A percentile compares a stretch with the other conserved stretches of the same genome.
phyloP scores from a whole-genome alignment of 1,284 basidiomycete genomes.

The Malassezia restricta region DNA sequence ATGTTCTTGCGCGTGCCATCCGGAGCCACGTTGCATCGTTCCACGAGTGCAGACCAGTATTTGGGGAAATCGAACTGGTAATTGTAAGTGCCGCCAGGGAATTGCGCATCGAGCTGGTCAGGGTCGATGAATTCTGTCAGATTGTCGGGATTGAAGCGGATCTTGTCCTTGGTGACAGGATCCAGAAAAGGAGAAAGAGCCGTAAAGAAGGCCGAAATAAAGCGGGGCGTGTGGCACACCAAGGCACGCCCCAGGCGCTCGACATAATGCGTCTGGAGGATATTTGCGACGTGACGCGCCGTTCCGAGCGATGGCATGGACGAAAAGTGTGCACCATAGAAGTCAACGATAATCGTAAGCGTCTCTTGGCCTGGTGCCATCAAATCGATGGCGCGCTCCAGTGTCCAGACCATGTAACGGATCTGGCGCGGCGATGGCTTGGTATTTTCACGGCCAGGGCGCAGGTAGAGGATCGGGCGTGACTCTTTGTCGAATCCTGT shows the following conservation, averaged over 20 bases:
- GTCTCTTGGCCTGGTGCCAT: constrained; percentile 32
- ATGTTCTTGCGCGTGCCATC: constrained; percentile 14
- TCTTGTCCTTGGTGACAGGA: constrained; percentile 78
- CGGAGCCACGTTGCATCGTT: constrained; percentile 21
- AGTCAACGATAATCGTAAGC: constrained; percentile 36
- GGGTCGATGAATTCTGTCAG: constrained; percentile 62
- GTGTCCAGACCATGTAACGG: constrained; percentile 35
- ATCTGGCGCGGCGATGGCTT: constrained; percentile 30
- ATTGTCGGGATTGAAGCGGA: constrained; percentile 57
- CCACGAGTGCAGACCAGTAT: constrained; percentile 51
- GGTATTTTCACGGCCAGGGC: constrained; percentile 41
- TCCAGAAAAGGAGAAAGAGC: constrained; percentile 77
- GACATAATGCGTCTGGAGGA: constrained; percentile 80
- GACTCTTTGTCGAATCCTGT: constrained; percentile 37
- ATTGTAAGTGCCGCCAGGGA: constrained; percentile 63
- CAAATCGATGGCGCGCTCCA: constrained; percentile 39
- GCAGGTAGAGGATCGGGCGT: constrained; percentile 37
- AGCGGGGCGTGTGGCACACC: constrained; percentile 64
- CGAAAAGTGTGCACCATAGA: constrained; percentile 22
- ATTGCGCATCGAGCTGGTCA: constrained; percentile 64
- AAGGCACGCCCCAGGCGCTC: constrained; percentile 76
- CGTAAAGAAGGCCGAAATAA: constrained; percentile 53
- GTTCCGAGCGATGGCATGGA: constrained; percentile 29
- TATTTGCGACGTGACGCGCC: constrained; percentile 48
- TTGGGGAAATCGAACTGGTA: constrained; percentile 63